A percentile compares a stretch with the other conserved stretches of the same genome.
These are phyloP conservation scores for Tinospora cordifolia DNA, from an alignment of 164 flowering plant genomes.

Conservation along the genomic window DNA sequence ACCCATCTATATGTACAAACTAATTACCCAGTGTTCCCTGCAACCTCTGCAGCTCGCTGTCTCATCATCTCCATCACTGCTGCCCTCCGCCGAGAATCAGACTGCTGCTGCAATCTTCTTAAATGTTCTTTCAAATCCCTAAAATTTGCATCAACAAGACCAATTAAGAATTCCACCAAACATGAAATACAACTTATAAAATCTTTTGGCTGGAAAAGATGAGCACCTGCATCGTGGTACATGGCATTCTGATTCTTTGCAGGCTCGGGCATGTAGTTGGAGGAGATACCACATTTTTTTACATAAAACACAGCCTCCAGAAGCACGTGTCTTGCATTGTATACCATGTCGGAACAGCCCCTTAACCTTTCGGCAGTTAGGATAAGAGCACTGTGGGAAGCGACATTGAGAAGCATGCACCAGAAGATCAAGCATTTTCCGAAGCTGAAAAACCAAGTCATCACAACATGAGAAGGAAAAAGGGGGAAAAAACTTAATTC, in stretches of 20 bases:
- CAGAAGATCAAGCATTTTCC: slow-evolving; percentile 97
- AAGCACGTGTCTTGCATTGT: slow-evolving; percentile 71
- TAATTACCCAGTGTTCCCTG: slow-evolving; percentile 50
- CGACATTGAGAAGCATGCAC: slow-evolving; percentile 98
- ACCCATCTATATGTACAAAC: slow-evolving; percentile 26
- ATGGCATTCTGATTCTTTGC: slow-evolving; percentile 85
- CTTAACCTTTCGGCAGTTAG: slow-evolving; percentile 91
- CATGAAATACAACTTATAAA: background rate
- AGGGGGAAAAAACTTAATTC: too few species aligned
- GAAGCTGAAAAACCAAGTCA: slow-evolving; percentile 48
- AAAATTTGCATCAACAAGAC: slow-evolving; percentile 13
- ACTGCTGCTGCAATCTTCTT: slow-evolving; percentile 84
- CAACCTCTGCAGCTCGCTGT: slow-evolving; percentile 95
- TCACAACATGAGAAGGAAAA: background rate
- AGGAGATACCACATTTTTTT: slow-evolving; percentile 99
- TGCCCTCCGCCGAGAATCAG: slow-evolving; percentile 90
- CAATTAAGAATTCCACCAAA: background rate
- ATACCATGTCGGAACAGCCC: slow-evolving; percentile 97
- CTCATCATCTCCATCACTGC: slow-evolving; percentile 99
- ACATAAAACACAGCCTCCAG: slow-evolving; percentile 89
- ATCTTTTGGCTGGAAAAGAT: background rate
- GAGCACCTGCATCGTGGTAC: slow-evolving; percentile 95
- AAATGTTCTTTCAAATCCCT: slow-evolving; percentile 90
- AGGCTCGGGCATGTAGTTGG: slow-evolving; percentile 95
- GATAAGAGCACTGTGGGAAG: slow-evolving; percentile 73